These are phyloP conservation scores for Septoria linicola DNA, from an alignment of 2,329 filamentous ascomycete species.

Conservation along the genomic window DNA sequence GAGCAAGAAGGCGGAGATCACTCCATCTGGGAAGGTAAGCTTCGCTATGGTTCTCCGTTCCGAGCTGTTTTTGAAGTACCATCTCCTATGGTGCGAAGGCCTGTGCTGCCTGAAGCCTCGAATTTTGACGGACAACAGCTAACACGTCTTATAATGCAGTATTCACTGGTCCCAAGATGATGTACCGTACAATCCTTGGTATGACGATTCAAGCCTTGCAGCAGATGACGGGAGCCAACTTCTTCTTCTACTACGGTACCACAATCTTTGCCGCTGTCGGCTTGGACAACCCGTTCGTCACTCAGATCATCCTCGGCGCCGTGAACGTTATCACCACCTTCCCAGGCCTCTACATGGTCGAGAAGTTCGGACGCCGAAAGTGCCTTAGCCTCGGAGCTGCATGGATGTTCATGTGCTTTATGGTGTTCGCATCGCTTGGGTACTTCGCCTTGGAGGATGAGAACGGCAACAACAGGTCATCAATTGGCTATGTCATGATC, in stretches of 20 bases:
- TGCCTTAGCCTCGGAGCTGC: conserved; percentile 46
- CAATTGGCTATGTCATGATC: conserved; percentile 60
- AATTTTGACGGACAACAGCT: too few species aligned
- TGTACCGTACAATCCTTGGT: conserved; percentile 48
- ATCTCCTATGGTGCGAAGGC: too few species aligned
- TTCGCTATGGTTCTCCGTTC: too few species aligned
- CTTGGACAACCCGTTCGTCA: conserved; percentile 35
- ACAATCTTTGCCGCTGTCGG: conserved; percentile 44
- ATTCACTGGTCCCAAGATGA: conserved; percentile 48
- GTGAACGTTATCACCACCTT: conserved; percentile 49
- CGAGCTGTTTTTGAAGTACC: too few species aligned
- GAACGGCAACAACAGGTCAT: conserved; percentile 31
- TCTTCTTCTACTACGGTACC: conserved; percentile 58
- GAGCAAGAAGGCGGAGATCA: conserved; percentile 44
- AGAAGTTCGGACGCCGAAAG: conserved; percentile 47
- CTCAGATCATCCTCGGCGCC: conserved; percentile 45
- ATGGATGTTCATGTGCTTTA: conserved; percentile 57
- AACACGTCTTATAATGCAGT: too few species aligned
- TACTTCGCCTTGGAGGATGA: conserved; percentile 41
- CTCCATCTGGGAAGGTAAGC: conserved; percentile 56
- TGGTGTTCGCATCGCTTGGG: conserved; percentile 49
- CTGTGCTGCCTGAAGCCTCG: too few species aligned
- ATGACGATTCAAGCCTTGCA: conserved; percentile 56
- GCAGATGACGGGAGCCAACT: conserved; percentile 66
- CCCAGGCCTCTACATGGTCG: conserved; percentile 48